Evolutionary conservation across 257 asterid species (phyloP).

Genomic region (Linderniella brevidens): DNA sequence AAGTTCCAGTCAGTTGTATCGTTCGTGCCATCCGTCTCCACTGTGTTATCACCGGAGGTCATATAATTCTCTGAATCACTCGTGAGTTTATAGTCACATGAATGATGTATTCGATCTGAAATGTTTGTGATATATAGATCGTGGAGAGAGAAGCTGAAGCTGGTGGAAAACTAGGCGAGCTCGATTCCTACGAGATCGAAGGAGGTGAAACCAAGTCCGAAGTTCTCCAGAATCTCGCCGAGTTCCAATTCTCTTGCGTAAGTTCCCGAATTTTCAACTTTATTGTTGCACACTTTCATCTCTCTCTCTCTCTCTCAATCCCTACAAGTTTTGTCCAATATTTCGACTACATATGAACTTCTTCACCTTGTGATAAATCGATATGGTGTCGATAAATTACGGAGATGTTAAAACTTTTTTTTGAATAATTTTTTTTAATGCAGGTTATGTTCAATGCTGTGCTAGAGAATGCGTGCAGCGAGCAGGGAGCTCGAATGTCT

Average conservation of each 20-base stretch:
- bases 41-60: constrained; percentile 95
- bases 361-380: no score
- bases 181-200: constrained; percentile 83
- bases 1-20: constrained; percentile 83
- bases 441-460: constrained; percentile 92
- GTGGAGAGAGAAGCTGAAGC: constrained; percentile 91
- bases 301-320: background rate
- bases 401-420: no score
- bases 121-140: constrained; percentile 17
- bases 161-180: constrained; percentile 83
- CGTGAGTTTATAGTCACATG: no score
- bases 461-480: constrained; percentile 95
- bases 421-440: no score
- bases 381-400: no score
- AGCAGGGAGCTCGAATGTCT: constrained; percentile 99
- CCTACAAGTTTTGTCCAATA: background rate
- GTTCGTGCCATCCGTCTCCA: constrained; percentile 59
- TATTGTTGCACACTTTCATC: no score
- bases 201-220: constrained; percentile 93
- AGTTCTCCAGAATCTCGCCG: constrained; percentile 89
- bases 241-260: constrained; percentile 93
- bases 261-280: constrained; percentile 5
- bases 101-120: background rate
- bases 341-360: background rate
- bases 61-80: background rate